Conservation (phyloP, 2,329 filamentous ascomycete species). For the Paecilomyces sp. region DNA sequence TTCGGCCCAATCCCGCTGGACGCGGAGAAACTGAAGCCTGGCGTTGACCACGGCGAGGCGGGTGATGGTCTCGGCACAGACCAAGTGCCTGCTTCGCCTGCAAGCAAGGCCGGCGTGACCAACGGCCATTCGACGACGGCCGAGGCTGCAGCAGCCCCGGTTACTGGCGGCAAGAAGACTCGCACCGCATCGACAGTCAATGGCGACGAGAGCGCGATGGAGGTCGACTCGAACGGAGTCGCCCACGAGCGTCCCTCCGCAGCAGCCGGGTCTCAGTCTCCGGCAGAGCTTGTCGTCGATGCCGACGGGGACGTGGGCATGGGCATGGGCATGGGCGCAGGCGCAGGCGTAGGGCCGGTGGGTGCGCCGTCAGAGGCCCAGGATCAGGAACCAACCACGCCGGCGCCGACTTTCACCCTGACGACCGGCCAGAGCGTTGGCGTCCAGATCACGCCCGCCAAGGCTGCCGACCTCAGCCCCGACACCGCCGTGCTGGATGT, state of each 20-base stretch:
- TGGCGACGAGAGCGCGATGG: slow-evolving; percentile 30
- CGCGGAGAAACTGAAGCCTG: slow-evolving; percentile 18
- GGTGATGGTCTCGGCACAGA: slow-evolving; percentile 20
- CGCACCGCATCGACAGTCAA: slow-evolving; percentile 22
- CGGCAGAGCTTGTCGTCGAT: slow-evolving; percentile 24
- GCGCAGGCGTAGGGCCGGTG: slow-evolving; percentile 28
- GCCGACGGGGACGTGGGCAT: slow-evolving; percentile 40
- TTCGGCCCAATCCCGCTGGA: slow-evolving; percentile 39
- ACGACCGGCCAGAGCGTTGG: slow-evolving; percentile 39
- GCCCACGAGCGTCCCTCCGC: slow-evolving; percentile 19
- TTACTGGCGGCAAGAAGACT: slow-evolving; percentile 22
- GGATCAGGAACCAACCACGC: slow-evolving; percentile 21
- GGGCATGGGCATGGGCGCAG: slow-evolving; percentile 30
- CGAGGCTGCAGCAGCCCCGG: slow-evolving; percentile 20
- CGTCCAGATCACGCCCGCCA: slow-evolving; percentile 42
- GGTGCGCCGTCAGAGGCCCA: slow-evolving; percentile 14
- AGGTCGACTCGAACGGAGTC: slow-evolving; percentile 32
- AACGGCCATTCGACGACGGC: slow-evolving; percentile 29
- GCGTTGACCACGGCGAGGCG: slow-evolving; percentile 15
- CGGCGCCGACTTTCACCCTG: slow-evolving; percentile 30
- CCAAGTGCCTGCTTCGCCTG: slow-evolving; percentile 21
- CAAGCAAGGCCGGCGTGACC: slow-evolving; percentile 23
- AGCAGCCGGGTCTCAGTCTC: slow-evolving; percentile 13
- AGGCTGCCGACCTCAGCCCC: slow-evolving; percentile 39
- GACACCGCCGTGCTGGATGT: slow-evolving; percentile 37